A percentile compares a stretch with the other conserved stretches of the same genome.
Evolutionary conservation across 345 rosid species (phyloP).

Genomic region (Aurinia saxatilis): DNA sequence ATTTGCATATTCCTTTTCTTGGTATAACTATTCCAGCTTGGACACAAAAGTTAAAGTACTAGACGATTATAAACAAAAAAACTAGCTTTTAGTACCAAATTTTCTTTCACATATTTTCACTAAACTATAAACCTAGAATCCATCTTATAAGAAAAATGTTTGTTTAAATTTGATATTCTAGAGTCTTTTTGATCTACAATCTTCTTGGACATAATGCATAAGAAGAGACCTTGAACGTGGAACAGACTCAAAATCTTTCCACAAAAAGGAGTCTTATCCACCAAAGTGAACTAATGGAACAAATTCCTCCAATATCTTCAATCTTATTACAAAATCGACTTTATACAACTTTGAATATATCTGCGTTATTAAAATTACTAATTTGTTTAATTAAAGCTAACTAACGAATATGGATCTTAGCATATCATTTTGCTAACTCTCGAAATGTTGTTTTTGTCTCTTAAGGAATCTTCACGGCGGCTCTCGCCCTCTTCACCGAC

Average conservation of each 20-base stretch:
- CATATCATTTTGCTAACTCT: slow-evolving; percentile 1
- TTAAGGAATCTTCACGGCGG: slow-evolving; percentile 82
- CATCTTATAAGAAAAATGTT: not conserved
- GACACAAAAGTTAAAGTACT: not conserved
- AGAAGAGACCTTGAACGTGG: not conserved
- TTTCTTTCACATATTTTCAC: too few species aligned
- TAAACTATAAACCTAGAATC: not conserved
- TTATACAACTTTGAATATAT: slow-evolving; percentile 9
- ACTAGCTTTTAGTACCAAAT: not conserved
- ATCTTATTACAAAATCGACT: not conserved
- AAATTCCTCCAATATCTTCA: slow-evolving; percentile 8
- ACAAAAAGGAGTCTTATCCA: not conserved
- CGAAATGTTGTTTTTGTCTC: not conserved
- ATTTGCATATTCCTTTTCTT: slow-evolving; percentile 1
- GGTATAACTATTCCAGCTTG: not conserved
- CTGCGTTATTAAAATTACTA: not conserved
- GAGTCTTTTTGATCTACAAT: not conserved
- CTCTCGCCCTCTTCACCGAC: slow-evolving; percentile 68
- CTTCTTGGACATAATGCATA: not conserved
- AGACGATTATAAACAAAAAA: not conserved
- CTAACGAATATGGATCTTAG: slow-evolving; percentile 4
- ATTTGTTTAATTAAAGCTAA: not conserved
- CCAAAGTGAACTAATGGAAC: slow-evolving; percentile 4
- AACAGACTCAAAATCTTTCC: not conserved
- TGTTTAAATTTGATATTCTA: not conserved